A percentile compares a stretch with the other conserved stretches of the same genome.
phyloP scores from a whole-genome alignment of 2,329 filamentous ascomycete species.

The Xylaria sp. region DNA sequence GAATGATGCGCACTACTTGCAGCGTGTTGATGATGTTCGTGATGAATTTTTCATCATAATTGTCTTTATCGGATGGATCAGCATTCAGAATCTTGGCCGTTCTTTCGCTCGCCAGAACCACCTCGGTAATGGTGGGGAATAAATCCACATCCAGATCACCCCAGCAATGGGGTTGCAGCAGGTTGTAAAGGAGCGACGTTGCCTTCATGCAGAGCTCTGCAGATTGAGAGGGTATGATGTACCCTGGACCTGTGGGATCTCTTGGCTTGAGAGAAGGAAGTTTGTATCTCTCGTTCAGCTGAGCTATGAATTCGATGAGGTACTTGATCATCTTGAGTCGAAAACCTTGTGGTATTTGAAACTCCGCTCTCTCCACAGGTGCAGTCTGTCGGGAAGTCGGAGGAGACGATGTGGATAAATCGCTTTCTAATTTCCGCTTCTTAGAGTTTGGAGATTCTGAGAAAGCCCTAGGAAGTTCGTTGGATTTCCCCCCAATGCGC shows the following conservation, averaged over 20 bases:
- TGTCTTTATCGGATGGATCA: conserved; percentile 73
- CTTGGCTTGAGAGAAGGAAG: conserved; percentile 76
- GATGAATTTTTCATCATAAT: conserved; percentile 83
- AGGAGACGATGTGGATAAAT: conserved; percentile 64
- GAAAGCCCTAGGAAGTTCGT: conserved; percentile 53
- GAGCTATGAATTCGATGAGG: conserved; percentile 92
- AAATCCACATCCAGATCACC: conserved; percentile 90
- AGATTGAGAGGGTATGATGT: conserved; percentile 63
- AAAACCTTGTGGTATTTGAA: conserved; percentile 72
- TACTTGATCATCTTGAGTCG: conserved; percentile 91
- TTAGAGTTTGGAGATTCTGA: conserved; percentile 78
- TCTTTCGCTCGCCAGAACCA: conserved; percentile 85
- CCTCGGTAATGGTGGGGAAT: conserved; percentile 89
- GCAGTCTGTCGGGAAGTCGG: conserved; percentile 61
- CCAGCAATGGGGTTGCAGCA: conserved; percentile 91
- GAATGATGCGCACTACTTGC: conserved; percentile 88
- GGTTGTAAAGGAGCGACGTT: conserved; percentile 81
- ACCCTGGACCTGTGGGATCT: conserved; percentile 60
- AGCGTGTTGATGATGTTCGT: conserved; percentile 93
- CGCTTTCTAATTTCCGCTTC: conserved; percentile 82
- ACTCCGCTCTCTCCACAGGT: conserved; percentile 69
- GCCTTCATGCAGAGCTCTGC: conserved; percentile 88
- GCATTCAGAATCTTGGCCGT: conserved; percentile 69
- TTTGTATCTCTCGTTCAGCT: conserved; percentile 85
- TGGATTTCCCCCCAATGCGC: conserved; percentile 72